phyloP scores from a whole-genome alignment of 805 yeast genomes.

The Metschnikowia lochheadii region DNA sequence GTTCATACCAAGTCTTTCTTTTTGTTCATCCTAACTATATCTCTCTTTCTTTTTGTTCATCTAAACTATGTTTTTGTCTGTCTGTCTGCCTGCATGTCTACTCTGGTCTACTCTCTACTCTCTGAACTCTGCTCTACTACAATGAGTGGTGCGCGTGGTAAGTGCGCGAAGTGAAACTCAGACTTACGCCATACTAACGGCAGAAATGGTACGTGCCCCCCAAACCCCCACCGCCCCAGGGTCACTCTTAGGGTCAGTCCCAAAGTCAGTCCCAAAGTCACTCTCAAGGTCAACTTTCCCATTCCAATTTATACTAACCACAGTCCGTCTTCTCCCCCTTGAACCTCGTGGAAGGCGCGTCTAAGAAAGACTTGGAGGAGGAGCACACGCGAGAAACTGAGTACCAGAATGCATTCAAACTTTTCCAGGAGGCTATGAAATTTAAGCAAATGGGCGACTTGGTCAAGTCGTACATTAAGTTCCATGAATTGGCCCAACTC shows the following conservation, averaged over 20 bases:
- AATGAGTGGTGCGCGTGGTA: no score
- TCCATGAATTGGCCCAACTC: conserved; percentile 60
- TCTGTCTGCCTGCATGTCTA: no score
- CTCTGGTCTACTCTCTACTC: no score
- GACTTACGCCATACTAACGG: conserved; percentile 1
- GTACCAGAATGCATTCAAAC: conserved; percentile 76
- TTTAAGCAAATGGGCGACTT: conserved; percentile 51
- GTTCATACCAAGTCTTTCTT: no score
- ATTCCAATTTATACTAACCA: conserved; percentile 5
- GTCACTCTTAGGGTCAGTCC: no score
- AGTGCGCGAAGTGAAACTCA: neutral
- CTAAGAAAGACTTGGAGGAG: conserved; percentile 60
- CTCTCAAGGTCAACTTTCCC: no score
- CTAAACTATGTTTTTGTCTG: no score
- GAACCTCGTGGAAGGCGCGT: conserved; percentile 66
- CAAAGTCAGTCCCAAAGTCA: no score
- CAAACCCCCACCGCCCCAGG: neutral
- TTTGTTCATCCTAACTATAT: no score
- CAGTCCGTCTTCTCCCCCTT: conserved; percentile 74
- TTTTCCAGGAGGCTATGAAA: conserved; percentile 66
- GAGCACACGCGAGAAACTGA: conserved; percentile 91
- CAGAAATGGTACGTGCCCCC: conserved; percentile 1
- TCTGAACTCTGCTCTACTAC: no score
- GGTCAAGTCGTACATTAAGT: conserved; percentile 48
- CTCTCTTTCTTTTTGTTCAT: no score